phyloP scores from a whole-genome alignment of 2,329 filamentous ascomycete genomes.

The Furcasterigmium sp. region DNA sequence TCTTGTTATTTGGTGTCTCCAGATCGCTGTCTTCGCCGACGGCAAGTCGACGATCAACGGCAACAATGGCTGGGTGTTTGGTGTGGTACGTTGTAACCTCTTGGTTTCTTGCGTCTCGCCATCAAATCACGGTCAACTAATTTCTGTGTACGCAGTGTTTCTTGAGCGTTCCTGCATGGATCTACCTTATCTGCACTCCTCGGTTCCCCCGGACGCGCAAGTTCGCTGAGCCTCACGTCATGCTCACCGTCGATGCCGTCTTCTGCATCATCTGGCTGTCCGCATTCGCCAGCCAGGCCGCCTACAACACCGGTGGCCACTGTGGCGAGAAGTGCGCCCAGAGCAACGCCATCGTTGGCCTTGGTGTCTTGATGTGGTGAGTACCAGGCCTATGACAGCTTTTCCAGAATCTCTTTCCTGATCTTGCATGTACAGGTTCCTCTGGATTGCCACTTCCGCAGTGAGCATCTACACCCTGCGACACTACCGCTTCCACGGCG shows the following conservation, averaged over 20 bases:
- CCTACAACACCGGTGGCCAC: conserved; percentile 52
- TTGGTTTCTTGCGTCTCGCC: neutral
- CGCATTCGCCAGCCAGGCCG: conserved; percentile 60
- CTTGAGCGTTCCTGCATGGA: conserved; percentile 56
- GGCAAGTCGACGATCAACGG: conserved; percentile 45
- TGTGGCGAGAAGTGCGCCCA: conserved; percentile 53
- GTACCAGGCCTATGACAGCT: conserved; percentile 18
- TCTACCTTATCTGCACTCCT: conserved; percentile 61
- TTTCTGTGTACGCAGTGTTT: conserved; percentile 49
- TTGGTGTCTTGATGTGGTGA: conserved; percentile 60
- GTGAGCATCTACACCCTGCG: conserved; percentile 55
- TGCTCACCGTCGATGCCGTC: conserved; percentile 52
- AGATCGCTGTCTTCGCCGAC: conserved; percentile 53
- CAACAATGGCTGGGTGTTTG: conserved; percentile 59
- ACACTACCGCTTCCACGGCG: conserved; percentile 58
- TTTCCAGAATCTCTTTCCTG: conserved; percentile 7
- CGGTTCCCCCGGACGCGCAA: conserved; percentile 57
- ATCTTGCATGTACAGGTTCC: conserved; percentile 36
- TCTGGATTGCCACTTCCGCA: conserved; percentile 47
- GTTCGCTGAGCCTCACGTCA: conserved; percentile 56
- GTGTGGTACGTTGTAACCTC: conserved; percentile 44
- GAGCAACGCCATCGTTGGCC: conserved; percentile 58
- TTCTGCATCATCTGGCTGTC: conserved; percentile 61
- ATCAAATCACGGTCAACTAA: neutral
- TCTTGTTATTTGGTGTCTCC: conserved; percentile 52